phyloP scores from a whole-genome alignment of 768 basidiomycete species.

The Collybia nuda region DNA sequence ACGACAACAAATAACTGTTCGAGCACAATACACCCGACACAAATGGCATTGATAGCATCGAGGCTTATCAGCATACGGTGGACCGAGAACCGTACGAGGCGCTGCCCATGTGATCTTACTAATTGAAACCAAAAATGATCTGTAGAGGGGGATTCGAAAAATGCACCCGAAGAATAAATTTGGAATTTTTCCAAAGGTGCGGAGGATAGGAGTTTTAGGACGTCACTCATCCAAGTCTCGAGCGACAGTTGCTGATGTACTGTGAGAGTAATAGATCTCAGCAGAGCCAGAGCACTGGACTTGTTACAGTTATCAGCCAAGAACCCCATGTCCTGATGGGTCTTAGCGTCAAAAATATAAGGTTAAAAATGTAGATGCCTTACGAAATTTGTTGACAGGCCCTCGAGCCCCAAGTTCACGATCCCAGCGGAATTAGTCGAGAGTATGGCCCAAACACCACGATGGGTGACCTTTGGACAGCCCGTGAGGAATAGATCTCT shows the following conservation, averaged over 20 bases:
- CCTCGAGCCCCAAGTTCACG: constrained; percentile 57
- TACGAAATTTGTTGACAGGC: constrained; percentile 61
- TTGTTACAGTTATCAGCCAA: constrained; percentile 41
- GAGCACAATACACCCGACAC: constrained; percentile 48
- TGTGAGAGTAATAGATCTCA: constrained; percentile 61
- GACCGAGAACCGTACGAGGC: constrained; percentile 58
- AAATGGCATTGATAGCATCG: constrained; percentile 51
- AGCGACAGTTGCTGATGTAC: constrained; percentile 35
- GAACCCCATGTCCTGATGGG: constrained; percentile 47
- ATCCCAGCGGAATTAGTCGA: constrained; percentile 46
- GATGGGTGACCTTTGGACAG: constrained; percentile 67
- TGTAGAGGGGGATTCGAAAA: constrained; percentile 35
- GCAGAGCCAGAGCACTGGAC: constrained; percentile 34
- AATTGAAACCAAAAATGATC: constrained; percentile 53
- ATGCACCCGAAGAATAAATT: constrained; percentile 52
- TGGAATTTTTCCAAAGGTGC: constrained; percentile 62
- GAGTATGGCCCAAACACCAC: constrained; percentile 54
- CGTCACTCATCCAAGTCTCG: constrained; percentile 43
- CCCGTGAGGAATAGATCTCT: constrained; percentile 63
- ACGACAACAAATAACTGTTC: constrained; percentile 66
- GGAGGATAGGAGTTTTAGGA: constrained; percentile 39
- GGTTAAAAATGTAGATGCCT: constrained; percentile 8
- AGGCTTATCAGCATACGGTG: constrained; percentile 61
- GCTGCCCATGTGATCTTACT: constrained; percentile 46
- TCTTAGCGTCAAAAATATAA: neutral